Evolutionary conservation across 208 protist genomes (phyloP).

Genomic region (Acanthamoeba triangularis): DNA sequence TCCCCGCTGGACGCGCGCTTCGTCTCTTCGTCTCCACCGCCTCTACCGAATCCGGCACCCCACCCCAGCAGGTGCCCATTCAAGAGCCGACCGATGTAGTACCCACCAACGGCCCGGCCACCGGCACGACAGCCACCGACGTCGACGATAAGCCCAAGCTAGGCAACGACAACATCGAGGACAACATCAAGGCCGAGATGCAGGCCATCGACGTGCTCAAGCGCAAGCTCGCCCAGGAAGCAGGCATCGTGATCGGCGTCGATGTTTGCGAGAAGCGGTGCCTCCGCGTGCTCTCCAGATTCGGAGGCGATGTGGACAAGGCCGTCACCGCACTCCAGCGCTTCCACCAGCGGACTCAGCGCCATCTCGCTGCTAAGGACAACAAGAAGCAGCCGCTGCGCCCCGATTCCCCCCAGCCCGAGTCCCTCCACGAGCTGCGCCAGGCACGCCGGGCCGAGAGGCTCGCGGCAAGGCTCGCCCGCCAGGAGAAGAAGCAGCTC

Average conservation of each 20-base stretch:
- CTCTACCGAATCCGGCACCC: no score
- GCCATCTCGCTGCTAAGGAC: no score
- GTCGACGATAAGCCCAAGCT: no score
- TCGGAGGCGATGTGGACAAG: not conserved
- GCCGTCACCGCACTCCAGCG: not conserved
- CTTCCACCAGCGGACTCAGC: not conserved
- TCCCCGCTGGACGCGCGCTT: no score
- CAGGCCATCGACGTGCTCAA: not conserved
- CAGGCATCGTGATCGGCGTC: no score
- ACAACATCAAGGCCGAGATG: not conserved
- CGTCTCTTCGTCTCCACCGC: no score
- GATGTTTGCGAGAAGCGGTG: not conserved
- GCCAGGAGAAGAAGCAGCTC: not conserved
- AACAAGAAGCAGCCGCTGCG: no score
- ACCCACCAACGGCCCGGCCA: no score
- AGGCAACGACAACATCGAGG: no score
- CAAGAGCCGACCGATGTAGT: no score
- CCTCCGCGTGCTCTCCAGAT: not conserved
- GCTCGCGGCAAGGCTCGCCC: not conserved
- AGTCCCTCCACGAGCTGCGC: not conserved
- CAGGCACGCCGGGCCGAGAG: not conserved
- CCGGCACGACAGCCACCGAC: no score
- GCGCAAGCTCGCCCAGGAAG: not conserved
- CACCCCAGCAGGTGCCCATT: no score
- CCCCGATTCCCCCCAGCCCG: not conserved